A percentile compares a stretch with the other conserved stretches of the same genome.
Evolutionary conservation across 192 early-diverging fungal genomes (phyloP).

Genomic region (Coemansia sp.): DNA sequence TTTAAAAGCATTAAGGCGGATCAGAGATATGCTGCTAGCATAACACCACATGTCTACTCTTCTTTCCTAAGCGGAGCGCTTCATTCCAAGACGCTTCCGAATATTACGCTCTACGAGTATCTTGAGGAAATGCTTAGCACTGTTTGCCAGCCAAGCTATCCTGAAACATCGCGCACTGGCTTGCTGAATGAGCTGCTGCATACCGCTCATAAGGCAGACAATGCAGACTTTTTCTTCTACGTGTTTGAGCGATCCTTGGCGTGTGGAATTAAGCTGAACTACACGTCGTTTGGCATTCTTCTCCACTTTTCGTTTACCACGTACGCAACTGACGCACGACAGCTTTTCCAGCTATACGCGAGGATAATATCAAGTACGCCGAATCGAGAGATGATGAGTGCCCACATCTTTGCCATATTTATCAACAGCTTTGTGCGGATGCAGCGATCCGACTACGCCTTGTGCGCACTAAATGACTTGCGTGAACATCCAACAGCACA

Average conservation of each 20-base stretch:
- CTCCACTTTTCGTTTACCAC: conserved; percentile 14
- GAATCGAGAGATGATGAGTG: conserved; percentile 14
- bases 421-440: conserved; percentile 34
- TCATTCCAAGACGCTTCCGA: conserved; percentile 7
- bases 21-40: not conserved
- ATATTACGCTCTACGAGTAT: conserved; percentile 5
- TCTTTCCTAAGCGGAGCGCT: conserved; percentile 21
- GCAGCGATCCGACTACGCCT: conserved; percentile 24
- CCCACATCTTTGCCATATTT: conserved; percentile 39
- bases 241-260: conserved; percentile 29
- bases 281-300: conserved; percentile 40
- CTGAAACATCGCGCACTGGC: conserved; percentile 21
- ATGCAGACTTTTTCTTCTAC: conserved; percentile 8
- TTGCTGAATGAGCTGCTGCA: conserved; percentile 41
- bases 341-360: conserved; percentile 22
- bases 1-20: conserved; percentile 10
- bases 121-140: conserved; percentile 30
- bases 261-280: conserved; percentile 16
- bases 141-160: conserved; percentile 5
- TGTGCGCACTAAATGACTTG: conserved; percentile 20
- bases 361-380: conserved; percentile 10
- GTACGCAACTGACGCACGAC: conserved; percentile 13
- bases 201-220: conserved; percentile 9
- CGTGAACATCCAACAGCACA: conserved; percentile 20
- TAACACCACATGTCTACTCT: conserved; percentile 35